These are phyloP conservation scores for Echinochloa phyllopogon DNA, from an alignment of 176 grass and related monocot genomes.

Conservation along the genomic window DNA sequence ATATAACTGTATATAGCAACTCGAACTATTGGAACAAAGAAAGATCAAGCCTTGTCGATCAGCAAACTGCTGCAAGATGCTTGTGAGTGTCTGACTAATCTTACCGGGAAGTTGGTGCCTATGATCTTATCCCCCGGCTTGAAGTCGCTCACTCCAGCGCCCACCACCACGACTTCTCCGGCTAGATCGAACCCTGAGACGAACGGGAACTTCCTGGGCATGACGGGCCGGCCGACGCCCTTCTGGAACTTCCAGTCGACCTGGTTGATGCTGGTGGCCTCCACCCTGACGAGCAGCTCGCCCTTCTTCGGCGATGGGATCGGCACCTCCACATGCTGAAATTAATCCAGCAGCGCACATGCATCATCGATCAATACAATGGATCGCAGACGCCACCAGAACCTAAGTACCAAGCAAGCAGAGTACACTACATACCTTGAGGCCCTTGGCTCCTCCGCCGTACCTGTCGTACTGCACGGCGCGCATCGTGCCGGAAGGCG, in stretches of 20 bases:
- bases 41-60: neutral
- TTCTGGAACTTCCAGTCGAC: conserved; percentile 73
- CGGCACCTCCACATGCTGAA: conserved; percentile 66
- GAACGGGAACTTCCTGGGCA: conserved; percentile 67
- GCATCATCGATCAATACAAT: neutral
- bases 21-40: no score
- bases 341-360: neutral
- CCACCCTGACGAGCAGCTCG: conserved; percentile 66
- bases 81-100: neutral
- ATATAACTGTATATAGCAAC: neutral
- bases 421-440: conserved; percentile 42
- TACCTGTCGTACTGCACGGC: conserved; percentile 61
- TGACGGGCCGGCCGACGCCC: conserved; percentile 55
- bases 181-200: conserved; percentile 26
- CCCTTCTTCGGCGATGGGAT: conserved; percentile 60
- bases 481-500: conserved; percentile 39
- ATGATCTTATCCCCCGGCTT: conserved; percentile 80
- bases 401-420: no score
- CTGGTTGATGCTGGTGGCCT: conserved; percentile 66
- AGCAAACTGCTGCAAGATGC: neutral
- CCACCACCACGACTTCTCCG: conserved; percentile 59
- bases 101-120: conserved; percentile 64
- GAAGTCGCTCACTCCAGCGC: conserved; percentile 63
- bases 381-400: neutral
- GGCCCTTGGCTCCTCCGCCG: conserved; percentile 46